phyloP scores from a whole-genome alignment of 352 stramenopile genomes.

The Pythium volutum region DNA sequence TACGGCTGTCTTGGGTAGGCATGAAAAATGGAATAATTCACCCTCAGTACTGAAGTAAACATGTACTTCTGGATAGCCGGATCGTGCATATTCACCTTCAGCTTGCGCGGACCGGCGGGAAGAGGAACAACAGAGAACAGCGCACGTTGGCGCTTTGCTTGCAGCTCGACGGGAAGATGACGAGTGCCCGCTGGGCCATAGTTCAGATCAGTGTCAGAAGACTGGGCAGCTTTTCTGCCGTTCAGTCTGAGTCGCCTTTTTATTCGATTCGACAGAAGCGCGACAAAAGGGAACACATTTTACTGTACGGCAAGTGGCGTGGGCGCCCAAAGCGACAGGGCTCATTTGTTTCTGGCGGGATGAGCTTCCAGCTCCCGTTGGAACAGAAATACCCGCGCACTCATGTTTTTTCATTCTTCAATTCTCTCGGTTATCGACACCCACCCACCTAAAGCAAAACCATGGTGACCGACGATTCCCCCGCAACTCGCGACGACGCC shows the following conservation, averaged over 20 bases:
- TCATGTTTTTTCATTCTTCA: slow-evolving; percentile 7
- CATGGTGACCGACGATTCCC: slow-evolving; percentile 2
- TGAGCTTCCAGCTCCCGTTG: not conserved
- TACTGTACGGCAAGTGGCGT: too few relatives aligned
- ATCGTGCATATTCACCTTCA: too few relatives aligned
- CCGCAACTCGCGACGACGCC: not conserved
- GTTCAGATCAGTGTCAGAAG: not conserved
- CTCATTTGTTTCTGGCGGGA: not conserved
- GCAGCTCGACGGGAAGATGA: too few relatives aligned
- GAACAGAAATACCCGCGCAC: slow-evolving; percentile 1
- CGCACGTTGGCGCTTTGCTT: too few relatives aligned
- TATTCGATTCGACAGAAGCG: not conserved
- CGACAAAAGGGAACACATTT: not conserved
- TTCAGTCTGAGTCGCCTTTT: slow-evolving; percentile 13
- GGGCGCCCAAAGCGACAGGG: slow-evolving; percentile 12
- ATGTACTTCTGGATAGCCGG: too few relatives aligned
- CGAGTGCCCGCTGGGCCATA: too few relatives aligned
- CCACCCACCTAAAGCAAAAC: not conserved
- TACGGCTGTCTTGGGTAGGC: too few relatives aligned
- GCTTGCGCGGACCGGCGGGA: too few relatives aligned
- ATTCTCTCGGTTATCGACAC: not conserved
- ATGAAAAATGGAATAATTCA: too few relatives aligned
- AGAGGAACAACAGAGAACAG: too few relatives aligned
- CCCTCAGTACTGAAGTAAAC: too few relatives aligned
- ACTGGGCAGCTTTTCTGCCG: slow-evolving; percentile 1